These are phyloP conservation scores for Telopea speciosissima DNA, from an alignment of 177 flowering plant genomes.

Conservation along the genomic window DNA sequence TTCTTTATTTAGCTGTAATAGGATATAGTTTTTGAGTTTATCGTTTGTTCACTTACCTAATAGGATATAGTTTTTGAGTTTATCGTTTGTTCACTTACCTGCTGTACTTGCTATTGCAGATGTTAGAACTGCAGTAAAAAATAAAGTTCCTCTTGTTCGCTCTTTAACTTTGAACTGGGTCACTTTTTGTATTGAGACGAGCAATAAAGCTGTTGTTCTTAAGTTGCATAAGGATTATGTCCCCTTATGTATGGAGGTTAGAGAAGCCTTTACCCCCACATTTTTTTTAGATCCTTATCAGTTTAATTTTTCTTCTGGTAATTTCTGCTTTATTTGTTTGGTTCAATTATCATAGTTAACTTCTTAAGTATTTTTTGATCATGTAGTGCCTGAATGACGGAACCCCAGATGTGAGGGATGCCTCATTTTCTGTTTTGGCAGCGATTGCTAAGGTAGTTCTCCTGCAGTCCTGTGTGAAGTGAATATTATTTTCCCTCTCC, in stretches of 20 bases:
- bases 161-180: constrained; percentile 94
- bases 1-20: neutral
- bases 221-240: constrained; percentile 97
- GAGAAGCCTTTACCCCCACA: constrained; percentile 14
- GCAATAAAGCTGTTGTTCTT: constrained; percentile 74
- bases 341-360: neutral
- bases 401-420: constrained; percentile 98
- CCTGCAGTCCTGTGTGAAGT: neutral
- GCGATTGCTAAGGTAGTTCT: constrained; percentile 87
- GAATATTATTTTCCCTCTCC: no score
- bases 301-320: neutral
- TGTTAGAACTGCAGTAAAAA: constrained; percentile 75
- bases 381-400: constrained; percentile 91
- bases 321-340: neutral
- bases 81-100: neutral
- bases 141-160: constrained; percentile 98
- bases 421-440: constrained; percentile 88
- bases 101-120: constrained; percentile 46
- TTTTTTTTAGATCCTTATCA: neutral
- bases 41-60: no score
- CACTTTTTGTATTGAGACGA: constrained; percentile 90
- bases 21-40: neutral
- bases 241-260: constrained; percentile 96
- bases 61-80: no score
- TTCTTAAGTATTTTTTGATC: neutral